phyloP scores from a whole-genome alignment of 225 moss, liverwort and hornwort genomes.

The Ulota crispa region DNA sequence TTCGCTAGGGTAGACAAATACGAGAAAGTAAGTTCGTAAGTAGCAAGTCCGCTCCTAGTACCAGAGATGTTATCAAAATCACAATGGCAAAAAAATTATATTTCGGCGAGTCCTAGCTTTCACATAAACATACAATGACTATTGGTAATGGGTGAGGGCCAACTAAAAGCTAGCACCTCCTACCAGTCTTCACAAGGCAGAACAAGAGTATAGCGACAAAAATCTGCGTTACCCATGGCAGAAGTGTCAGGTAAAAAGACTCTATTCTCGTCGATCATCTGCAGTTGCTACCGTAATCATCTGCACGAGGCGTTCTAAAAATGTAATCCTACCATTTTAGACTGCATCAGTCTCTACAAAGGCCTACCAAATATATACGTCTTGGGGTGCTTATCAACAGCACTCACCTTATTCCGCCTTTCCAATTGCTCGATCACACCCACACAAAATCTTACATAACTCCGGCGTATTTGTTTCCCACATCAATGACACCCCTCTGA shows the following conservation, averaged over 20 bases:
- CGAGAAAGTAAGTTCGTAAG: too few species aligned
- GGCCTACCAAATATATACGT: constrained; percentile 54
- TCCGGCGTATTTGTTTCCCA: constrained; percentile 15
- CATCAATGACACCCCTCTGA: not conserved
- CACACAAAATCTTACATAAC: constrained; percentile 57
- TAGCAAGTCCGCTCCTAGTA: not conserved
- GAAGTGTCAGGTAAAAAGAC: constrained; percentile 33
- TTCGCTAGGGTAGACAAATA: too few species aligned
- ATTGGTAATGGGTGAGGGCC: constrained; percentile 48
- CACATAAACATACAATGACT: constrained; percentile 43
- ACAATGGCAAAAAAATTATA: constrained; percentile 43
- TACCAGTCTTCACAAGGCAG: constrained; percentile 51
- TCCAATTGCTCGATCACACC: constrained; percentile 49
- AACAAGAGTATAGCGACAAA: constrained; percentile 45
- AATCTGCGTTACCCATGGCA: constrained; percentile 32
- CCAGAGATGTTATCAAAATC: not conserved
- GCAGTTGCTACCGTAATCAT: constrained; percentile 20
- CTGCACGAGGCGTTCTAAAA: constrained; percentile 12
- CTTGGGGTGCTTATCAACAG: constrained; percentile 51
- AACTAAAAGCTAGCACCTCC: constrained; percentile 23
- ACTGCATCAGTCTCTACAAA: constrained; percentile 13
- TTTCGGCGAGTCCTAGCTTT: constrained; percentile 37
- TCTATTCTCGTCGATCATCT: constrained; percentile 44
- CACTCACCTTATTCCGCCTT: constrained; percentile 60
- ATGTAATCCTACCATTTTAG: constrained; percentile 1